Evolutionary conservation across 2,329 filamentous ascomycete species (phyloP), one percentile per base, ranked within the genome.

Genomic region (Pseudocercospora vitis): DNA sequence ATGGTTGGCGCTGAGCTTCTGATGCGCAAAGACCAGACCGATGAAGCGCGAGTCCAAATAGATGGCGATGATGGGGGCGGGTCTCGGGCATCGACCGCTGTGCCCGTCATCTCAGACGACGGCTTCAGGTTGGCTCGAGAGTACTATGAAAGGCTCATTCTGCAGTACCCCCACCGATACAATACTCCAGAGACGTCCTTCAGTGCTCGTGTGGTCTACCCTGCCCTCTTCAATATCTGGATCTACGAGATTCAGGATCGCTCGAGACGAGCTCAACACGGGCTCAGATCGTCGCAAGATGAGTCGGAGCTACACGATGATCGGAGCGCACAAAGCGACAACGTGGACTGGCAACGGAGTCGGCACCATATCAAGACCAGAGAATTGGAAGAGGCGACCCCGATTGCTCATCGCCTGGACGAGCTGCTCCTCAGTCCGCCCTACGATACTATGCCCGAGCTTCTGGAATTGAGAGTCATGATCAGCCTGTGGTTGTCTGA

Each of bases 1-100:
- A 86, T 86, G 11, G 80, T 96, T 39, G 91, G 89, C 0, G 89
- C 89, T 2, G 91, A 96, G 72, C 82, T 96, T 16, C 73, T 96
- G 52, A 83, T 95, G 73, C 81, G 87, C 12, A 71, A 71, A 58
- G 52, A 58, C 57, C 49, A 59, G 19, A 53, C 44, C 3, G 11
- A 47, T 4, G 50, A 53, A 32, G 33, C 44, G 9, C 45, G 3
- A 16, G 14, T 12, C 11, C 28, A 33, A 18, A 9, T 33, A 26
- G 47, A 39, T 39, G 49, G 42, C 39, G 48, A 53, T 6, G 16
- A 57, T 21, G 44, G 50, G 7, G 60, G 31, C 12, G 47, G 40
- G 6, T 24, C 16, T 3, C 3, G 2, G 14, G 23, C 24, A 3
- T 26, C 42, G 1, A 24, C 16, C 18, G n/a, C 14, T 11, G 19